Base-by-base conservation (phyloP, 345 rosid genomes). In the Pistacia vera region DNA sequence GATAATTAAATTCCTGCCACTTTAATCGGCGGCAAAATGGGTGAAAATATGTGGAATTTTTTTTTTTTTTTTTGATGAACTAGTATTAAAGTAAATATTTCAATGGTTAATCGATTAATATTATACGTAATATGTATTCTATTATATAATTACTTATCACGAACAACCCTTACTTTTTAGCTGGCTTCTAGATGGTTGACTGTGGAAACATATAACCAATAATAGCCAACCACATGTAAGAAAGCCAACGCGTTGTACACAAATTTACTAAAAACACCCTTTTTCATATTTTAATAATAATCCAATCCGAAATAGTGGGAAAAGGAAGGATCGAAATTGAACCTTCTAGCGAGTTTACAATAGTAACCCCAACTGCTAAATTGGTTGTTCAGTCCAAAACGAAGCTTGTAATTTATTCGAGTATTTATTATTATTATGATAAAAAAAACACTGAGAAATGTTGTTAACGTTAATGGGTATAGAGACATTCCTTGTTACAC, bases 211-310 rank as follows among this genome's bases (percentile, higher is more conserved):
- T 1, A 0, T 12, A 2, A 9, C 64, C 36, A 71, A 1, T 56
- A 12, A 48, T 1, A 57, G 2, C 25, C 7, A 3, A 13, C 64
- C 74, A 71, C 52, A 54, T 58, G 30, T 56, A 12, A 10, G 33
- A 13, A 30, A 36, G 11, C 65, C 41, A 13, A 4, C 38, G 41
- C 22, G 33, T 14, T 52, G 56, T 52, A 11, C 16, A 13, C 16
- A 38, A n/a, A 71, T 71, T 71, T 71, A 71, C 66, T 18, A 25
- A 56, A 41, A 75, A 11, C 12, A 44, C 36, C 71, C 61, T 18
- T 1, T 13, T 1, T 6, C 13, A 0, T 20, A 30, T 11, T 44
- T n/a, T 33, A 17, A 57, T 66, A 9, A 18, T 36, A 8, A 35
- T 60, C 30, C 58, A 48, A 44, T 62, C 76, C 76, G 6, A 62